These are phyloP conservation scores for Glomus cerebriforme DNA, from an alignment of 192 early-diverging fungal genomes.

Conservation along the genomic window DNA sequence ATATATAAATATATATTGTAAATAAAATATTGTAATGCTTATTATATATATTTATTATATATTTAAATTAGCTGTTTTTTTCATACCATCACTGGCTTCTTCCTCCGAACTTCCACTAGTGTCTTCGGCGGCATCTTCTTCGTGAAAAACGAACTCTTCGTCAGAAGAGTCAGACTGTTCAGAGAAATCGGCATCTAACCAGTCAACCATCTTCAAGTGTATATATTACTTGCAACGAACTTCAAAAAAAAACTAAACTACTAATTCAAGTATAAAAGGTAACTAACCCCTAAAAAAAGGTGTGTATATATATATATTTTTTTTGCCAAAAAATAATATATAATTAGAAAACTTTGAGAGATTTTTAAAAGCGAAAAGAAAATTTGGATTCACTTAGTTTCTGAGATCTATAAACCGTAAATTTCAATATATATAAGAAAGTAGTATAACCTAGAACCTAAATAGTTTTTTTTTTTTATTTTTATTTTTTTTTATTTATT, in stretches of 20 bases:
- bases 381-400: background rate
- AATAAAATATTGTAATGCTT: background rate
- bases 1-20: too few species aligned
- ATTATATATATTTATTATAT: background rate
- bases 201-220: background rate
- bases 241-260: background rate
- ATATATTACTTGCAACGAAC: background rate
- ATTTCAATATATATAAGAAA: background rate
- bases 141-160: background rate
- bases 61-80: background rate
- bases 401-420: background rate
- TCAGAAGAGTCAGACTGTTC: background rate
- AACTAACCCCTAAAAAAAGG: background rate
- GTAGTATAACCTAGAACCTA: background rate
- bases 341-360: background rate
- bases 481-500: too few species aligned
- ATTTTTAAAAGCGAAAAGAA: background rate
- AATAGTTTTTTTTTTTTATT: too few species aligned
- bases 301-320: too few species aligned
- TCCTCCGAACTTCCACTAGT: background rate
- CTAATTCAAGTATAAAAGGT: background rate
- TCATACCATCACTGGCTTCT: background rate
- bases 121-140: background rate
- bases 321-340: background rate
- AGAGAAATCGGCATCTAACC: background rate